Evolutionary conservation across 2,329 filamentous ascomycete species (phyloP).

Genomic region (Scytalidium lignicola): DNA sequence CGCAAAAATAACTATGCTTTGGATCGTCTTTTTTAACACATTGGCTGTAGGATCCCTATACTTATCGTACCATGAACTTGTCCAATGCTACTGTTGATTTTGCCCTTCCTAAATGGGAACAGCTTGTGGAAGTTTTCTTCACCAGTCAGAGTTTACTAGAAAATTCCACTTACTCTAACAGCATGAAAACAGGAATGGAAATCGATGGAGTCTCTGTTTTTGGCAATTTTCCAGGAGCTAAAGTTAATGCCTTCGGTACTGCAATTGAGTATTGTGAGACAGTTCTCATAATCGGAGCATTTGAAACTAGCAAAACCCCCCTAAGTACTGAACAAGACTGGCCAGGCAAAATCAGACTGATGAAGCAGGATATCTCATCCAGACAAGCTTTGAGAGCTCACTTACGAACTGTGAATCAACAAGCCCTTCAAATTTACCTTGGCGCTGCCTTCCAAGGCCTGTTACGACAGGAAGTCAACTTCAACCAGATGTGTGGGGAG

Average conservation of each 20-base stretch:
- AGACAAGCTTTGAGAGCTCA: constrained; percentile 54
- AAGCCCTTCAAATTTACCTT: constrained; percentile 40
- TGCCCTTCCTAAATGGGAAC: constrained; percentile 45
- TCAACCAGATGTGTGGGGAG: constrained; percentile 42
- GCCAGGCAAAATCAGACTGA: constrained; percentile 69
- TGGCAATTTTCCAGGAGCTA: constrained; percentile 34
- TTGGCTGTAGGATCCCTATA: constrained; percentile 48
- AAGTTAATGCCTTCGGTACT: constrained; percentile 56
- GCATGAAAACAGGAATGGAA: constrained; percentile 33
- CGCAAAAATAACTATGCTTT: constrained; percentile 25
- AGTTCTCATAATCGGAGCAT: constrained; percentile 53
- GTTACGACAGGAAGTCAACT: constrained; percentile 33
- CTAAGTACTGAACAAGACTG: constrained; percentile 68
- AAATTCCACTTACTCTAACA: constrained; percentile 25
- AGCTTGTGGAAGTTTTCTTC: constrained; percentile 48
- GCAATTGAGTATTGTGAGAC: constrained; percentile 65
- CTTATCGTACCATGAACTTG: constrained; percentile 59
- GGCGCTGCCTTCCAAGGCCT: constrained; percentile 54
- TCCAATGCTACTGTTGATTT: constrained; percentile 36
- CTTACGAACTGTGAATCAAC: constrained; percentile 36
- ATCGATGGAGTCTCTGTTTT: constrained; percentile 33
- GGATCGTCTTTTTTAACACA: constrained; percentile 1
- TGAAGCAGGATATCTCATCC: constrained; percentile 64
- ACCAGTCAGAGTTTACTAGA: constrained; percentile 27
- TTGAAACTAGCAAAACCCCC: constrained; percentile 22